A percentile compares a stretch with the other conserved stretches of the same genome.
Evolutionary conservation across 176 grass and related monocot genomes (phyloP).

Genomic region (Triticum monococcum): DNA sequence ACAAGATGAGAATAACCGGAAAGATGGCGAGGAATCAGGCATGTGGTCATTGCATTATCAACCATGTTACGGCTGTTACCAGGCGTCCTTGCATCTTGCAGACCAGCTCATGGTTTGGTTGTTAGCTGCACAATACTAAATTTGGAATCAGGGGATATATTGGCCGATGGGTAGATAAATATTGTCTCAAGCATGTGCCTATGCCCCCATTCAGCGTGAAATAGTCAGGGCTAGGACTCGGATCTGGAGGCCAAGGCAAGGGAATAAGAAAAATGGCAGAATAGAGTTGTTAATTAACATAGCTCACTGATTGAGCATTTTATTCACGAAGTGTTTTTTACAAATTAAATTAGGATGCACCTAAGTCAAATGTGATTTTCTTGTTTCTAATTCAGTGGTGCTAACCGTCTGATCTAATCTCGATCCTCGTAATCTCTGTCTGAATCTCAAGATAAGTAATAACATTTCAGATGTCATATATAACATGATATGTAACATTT

Average conservation of each 20-base stretch:
- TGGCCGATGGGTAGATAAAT: background rate
- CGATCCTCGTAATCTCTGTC: too few relatives aligned
- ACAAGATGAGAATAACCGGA: background rate
- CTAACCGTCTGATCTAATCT: too few relatives aligned
- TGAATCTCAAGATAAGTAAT: too few relatives aligned
- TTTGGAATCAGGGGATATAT: background rate
- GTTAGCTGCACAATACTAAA: background rate
- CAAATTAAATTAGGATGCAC: too few relatives aligned
- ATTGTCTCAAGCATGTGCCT: background rate
- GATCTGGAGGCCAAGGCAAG: too few relatives aligned
- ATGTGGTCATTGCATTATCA: background rate
- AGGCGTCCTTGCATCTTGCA: background rate
- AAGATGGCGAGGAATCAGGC: background rate
- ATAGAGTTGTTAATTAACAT: background rate
- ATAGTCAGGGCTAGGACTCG: too few relatives aligned
- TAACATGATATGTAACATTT: too few relatives aligned
- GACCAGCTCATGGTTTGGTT: background rate
- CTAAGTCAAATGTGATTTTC: background rate
- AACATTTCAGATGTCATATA: too few relatives aligned
- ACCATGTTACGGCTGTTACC: background rate
- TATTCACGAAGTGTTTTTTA: background rate
- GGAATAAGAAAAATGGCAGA: background rate
- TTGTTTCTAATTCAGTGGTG: background rate
- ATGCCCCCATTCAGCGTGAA: background rate
- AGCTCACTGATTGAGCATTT: background rate